Percentiles rank a stretch among this genome's conserved stretches.
These are phyloP conservation scores for Orbilia javanica DNA, from an alignment of 2,329 filamentous ascomycete species.

Conservation along the genomic window DNA sequence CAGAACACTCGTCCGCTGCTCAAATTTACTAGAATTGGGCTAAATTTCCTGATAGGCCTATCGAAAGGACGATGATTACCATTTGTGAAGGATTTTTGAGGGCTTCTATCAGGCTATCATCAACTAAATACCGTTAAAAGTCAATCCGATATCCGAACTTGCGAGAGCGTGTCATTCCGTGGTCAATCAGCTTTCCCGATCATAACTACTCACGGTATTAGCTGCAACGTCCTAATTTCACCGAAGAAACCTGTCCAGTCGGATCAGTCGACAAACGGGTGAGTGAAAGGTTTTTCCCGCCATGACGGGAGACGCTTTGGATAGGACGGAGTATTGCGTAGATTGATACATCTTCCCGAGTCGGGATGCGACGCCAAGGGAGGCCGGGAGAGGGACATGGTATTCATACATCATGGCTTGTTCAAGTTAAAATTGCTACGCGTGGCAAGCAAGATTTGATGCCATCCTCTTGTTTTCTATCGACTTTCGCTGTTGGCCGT, in stretches of 20 bases:
- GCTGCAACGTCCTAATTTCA: conserved; percentile 28
- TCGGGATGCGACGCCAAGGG: conserved; percentile 25
- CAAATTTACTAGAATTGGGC: conserved; percentile 9
- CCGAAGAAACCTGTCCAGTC: conserved; percentile 45
- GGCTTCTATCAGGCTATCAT: conserved; percentile 23
- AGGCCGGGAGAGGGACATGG: not conserved
- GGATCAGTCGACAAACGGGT: conserved; percentile 36
- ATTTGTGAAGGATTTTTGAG: conserved; percentile 3
- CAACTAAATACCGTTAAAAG: not conserved
- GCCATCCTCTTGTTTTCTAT: conserved; percentile 6
- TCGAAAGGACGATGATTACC: not conserved
- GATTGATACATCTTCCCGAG: conserved; percentile 32
- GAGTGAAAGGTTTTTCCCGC: conserved; percentile 9
- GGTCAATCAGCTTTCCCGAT: conserved; percentile 1
- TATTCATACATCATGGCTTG: not conserved
- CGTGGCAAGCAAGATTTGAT: conserved; percentile 40
- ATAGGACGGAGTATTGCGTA: conserved; percentile 44
- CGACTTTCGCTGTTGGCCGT: conserved; percentile 14
- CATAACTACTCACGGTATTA: not conserved
- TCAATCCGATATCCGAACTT: not conserved
- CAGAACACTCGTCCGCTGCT: conserved; percentile 1
- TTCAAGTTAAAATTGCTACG: conserved; percentile 32
- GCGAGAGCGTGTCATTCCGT: conserved; percentile 6
- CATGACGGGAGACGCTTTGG: conserved; percentile 38
- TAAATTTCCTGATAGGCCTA: not conserved